Evolutionary conservation across 2,329 filamentous ascomycete genomes (phyloP).

Genomic region (Verticillium longisporum): DNA sequence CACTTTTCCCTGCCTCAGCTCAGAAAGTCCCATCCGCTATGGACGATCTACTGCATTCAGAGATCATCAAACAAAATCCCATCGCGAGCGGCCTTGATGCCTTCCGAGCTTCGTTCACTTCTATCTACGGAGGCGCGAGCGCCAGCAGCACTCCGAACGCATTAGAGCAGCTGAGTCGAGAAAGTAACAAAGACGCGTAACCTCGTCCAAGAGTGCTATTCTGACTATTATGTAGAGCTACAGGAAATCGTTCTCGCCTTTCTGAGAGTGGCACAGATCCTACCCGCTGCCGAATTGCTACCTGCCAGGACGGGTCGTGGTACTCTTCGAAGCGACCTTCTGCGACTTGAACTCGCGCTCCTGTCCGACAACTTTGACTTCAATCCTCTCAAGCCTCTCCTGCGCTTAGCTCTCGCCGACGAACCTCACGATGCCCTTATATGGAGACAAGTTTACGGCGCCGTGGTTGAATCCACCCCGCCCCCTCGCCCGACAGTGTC

Average conservation of each 20-base stretch:
- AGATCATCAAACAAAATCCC: too few relatives aligned
- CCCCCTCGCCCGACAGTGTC: slow-evolving; percentile 18
- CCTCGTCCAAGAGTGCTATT: background rate
- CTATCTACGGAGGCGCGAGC: slow-evolving; percentile 12
- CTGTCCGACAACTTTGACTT: background rate
- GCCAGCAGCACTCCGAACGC: slow-evolving; percentile 12
- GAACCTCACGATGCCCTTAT: slow-evolving; percentile 21
- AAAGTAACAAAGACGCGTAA: slow-evolving; percentile 10
- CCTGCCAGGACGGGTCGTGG: background rate
- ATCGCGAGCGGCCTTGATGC: slow-evolving; percentile 18
- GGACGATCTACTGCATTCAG: too few relatives aligned
- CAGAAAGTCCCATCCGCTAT: too few relatives aligned
- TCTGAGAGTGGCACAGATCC: background rate
- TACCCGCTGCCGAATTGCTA: background rate
- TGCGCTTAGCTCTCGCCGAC: slow-evolving; percentile 19
- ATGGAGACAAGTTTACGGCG: slow-evolving; percentile 28
- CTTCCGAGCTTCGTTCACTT: slow-evolving; percentile 16
- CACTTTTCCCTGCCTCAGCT: too few relatives aligned
- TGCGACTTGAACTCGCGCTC: background rate
- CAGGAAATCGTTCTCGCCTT: background rate
- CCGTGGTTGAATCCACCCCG: slow-evolving; percentile 26
- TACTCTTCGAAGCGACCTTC: background rate
- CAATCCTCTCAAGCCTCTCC: slow-evolving; percentile 23
- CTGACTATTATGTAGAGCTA: slow-evolving; percentile 13
- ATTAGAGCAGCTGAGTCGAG: slow-evolving; percentile 14